phyloP scores from a whole-genome alignment of 1,139 yeast genomes.

The Komagataea norvegica region DNA sequence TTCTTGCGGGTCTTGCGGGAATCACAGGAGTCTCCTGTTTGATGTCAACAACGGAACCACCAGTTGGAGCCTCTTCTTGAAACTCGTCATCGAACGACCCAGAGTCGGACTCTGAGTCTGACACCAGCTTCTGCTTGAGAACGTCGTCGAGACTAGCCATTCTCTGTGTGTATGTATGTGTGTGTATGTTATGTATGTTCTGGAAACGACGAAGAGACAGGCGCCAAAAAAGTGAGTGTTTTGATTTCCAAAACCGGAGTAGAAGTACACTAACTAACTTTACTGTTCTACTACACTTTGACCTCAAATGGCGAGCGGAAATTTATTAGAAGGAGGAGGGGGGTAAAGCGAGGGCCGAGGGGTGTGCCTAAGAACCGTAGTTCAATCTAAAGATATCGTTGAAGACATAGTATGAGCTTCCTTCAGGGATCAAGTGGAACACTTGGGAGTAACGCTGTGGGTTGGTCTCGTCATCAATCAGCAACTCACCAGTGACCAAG shows the following conservation, averaged over 20 bases:
- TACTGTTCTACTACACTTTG: no score
- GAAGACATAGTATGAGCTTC: conserved; percentile 84
- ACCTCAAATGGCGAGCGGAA: no score
- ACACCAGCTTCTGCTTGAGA: background rate
- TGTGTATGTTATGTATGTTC: no score
- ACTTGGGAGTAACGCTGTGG: conserved; percentile 96
- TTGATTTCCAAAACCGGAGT: no score
- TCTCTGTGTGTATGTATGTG: no score
- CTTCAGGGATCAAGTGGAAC: conserved; percentile 94
- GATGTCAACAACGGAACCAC: background rate
- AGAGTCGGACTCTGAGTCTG: background rate
- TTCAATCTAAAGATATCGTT: conserved; percentile 95
- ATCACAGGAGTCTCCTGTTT: conserved; percentile 1
- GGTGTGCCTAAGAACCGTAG: conserved; percentile 40
- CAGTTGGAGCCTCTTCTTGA: background rate
- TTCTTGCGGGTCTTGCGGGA: conserved; percentile 6
- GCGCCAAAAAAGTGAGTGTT: no score
- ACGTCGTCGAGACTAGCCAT: conserved; percentile 4
- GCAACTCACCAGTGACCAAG: conserved; percentile 95
- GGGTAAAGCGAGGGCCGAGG: no score
- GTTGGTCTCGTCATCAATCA: conserved; percentile 87
- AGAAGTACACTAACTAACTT: no score
- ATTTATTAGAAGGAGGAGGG: no score
- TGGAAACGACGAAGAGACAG: no score
- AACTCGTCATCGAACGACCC: conserved; percentile 6